Percentiles rank a stretch among this genome's conserved stretches.
Conservation (phyloP, 2,329 filamentous ascomycete species). For the Ciborinia camelliae region DNA sequence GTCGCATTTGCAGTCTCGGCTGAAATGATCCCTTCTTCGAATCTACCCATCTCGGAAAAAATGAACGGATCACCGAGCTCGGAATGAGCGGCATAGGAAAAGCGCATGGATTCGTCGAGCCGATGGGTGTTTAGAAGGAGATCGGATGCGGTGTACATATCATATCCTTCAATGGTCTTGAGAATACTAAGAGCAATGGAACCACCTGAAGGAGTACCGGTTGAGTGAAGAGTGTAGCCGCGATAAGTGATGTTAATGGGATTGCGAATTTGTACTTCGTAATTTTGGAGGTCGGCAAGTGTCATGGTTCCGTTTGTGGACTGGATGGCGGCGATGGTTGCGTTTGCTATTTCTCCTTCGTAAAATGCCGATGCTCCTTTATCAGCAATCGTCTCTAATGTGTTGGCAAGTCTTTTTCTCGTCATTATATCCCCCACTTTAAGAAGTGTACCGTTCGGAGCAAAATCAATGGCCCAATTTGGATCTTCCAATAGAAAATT, state of each 20-base stretch:
- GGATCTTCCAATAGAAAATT: constrained; percentile 61
- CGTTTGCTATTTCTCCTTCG: constrained; percentile 56
- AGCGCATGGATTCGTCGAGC: constrained; percentile 83
- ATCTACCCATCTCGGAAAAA: constrained; percentile 57
- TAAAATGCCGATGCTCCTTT: constrained; percentile 61
- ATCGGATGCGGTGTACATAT: constrained; percentile 48
- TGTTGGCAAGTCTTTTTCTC: constrained; percentile 62
- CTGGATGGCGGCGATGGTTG: constrained; percentile 57
- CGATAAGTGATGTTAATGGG: constrained; percentile 63
- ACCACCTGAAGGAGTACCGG: constrained; percentile 74
- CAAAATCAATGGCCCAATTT: constrained; percentile 66
- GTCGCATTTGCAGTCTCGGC: constrained; percentile 56
- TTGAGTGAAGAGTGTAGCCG: constrained; percentile 65
- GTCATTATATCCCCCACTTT: constrained; percentile 61
- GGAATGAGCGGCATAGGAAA: constrained; percentile 77
- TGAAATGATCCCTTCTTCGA: constrained; percentile 67
- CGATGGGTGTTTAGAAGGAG: constrained; percentile 70
- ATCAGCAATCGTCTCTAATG: constrained; percentile 59
- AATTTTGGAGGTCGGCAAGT: constrained; percentile 58
- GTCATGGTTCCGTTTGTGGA: constrained; percentile 65
- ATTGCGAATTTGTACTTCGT: constrained; percentile 62
- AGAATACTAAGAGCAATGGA: constrained; percentile 63
- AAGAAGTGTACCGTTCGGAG: constrained; percentile 59
- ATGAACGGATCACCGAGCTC: constrained; percentile 80
- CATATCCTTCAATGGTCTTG: constrained; percentile 73